Evolutionary conservation across 2,329 filamentous ascomycete genomes (phyloP).

Genomic region (Pseudogymnoascus sp.): DNA sequence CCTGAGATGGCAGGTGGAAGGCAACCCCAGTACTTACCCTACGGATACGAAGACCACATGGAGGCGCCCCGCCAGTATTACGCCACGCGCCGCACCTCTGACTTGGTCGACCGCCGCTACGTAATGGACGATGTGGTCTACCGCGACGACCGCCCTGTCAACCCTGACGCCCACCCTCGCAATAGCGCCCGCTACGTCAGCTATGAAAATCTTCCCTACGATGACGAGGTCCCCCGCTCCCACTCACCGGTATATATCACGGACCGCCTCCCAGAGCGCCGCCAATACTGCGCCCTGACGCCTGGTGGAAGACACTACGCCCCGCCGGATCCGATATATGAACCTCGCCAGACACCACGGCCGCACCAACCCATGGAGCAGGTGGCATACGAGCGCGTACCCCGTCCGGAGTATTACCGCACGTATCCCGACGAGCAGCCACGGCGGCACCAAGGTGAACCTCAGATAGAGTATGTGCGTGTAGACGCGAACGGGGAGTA

Average conservation of each 20-base stretch:
- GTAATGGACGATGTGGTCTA: conserved; percentile 27
- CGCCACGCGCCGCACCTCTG: conserved; percentile 23
- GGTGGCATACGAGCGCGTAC: conserved; percentile 23
- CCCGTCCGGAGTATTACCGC: conserved; percentile 28
- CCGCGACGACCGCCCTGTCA: conserved; percentile 24
- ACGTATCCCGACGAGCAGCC: conserved; percentile 26
- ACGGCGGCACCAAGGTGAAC: conserved; percentile 22
- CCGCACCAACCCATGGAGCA: conserved; percentile 20
- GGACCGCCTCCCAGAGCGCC: conserved; percentile 18
- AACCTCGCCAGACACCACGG: conserved; percentile 18
- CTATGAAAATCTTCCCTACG: conserved; percentile 23
- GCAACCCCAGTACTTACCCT: conserved; percentile 13
- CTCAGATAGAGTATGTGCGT: conserved; percentile 37
- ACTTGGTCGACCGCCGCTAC: conserved; percentile 26
- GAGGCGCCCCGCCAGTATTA: conserved; percentile 13
- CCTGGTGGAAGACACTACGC: conserved; percentile 18
- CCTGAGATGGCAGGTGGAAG: background rate
- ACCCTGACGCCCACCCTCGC: conserved; percentile 16
- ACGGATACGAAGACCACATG: conserved; percentile 20
- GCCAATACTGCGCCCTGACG: conserved; percentile 27
- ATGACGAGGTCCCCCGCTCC: conserved; percentile 21
- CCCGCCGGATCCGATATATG: conserved; percentile 23
- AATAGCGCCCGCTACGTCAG: conserved; percentile 28
- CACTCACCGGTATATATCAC: conserved; percentile 29
- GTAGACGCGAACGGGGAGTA: conserved; percentile 39